Evolutionary conservation across 805 yeast species (phyloP), one percentile per base, ranked within the genome.

Genomic region (Starmera amethionina): DNA sequence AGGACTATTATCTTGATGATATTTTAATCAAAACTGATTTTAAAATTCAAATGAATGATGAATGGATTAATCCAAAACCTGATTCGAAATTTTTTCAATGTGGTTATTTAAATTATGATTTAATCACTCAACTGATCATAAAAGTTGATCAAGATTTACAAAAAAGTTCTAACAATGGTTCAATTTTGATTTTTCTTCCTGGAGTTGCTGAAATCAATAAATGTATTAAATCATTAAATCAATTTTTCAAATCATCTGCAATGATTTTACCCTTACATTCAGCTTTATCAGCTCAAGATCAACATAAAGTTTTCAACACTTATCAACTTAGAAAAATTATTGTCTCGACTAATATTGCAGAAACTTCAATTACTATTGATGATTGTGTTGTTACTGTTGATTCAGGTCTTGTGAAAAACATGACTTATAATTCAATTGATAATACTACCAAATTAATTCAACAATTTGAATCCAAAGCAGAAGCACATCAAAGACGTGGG

Each of bases 321-420:
- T 75, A 85, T 4, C 73, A 77, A 0, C 47, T 43, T 0, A 68
- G 96, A 46, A 90, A 90, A 50, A 73, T 90, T 32, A 88, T 90
- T 11, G 90, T 83, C 0, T 76, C 96, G 2, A 90, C 98, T 0
- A 89, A 90, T 55, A 85, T 90, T 43, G 98, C 98, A 0, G 98
- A 90, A 62, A 90, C 98, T 0, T 90, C 98, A 13, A 88, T 90
- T 47, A 90, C 98, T 1, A 90, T 90, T 41, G 86, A 96, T 13
- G 98, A 90, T 60, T 85, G 90, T 60, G 96, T 88, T 10, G 95
- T 79, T 1, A 96, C 90, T 2, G 73, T 90, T 34, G 97, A 90
- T 55, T 65, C 84, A 1, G 98, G 98, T 2, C 67, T 87, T 39
- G 89, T 85, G 6, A 90, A 90, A 52, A 78, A 79, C 13, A 73